phyloP scores from a whole-genome alignment of 2,329 filamentous ascomycete genomes.

The Cercospora citrullina region DNA sequence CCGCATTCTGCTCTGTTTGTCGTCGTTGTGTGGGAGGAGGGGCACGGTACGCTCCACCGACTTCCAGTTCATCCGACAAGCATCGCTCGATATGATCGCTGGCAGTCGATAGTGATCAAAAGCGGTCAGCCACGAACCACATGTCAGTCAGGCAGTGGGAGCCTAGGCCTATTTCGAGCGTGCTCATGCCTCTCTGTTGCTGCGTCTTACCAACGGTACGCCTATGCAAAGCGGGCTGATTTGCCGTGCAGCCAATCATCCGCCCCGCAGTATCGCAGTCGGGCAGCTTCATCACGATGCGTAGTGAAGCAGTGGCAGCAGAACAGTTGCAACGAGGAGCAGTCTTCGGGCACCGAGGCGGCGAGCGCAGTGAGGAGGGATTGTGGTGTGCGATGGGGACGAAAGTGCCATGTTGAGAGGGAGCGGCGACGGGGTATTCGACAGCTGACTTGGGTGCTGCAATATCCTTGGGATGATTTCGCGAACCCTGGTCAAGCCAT shows the following conservation, averaged over 20 bases:
- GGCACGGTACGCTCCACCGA: neutral
- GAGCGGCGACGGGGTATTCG: neutral
- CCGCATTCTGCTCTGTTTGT: neutral
- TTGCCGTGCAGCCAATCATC: constrained; percentile 3
- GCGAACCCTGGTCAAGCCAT: neutral
- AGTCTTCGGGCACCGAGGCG: neutral
- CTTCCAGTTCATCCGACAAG: neutral
- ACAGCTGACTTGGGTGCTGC: neutral
- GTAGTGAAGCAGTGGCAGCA: neutral
- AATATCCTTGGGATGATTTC: constrained; percentile 2
- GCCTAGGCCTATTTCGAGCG: neutral
- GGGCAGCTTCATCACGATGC: neutral
- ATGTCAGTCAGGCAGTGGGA: neutral
- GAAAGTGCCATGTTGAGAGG: neutral
- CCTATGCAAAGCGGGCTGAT: constrained; percentile 7
- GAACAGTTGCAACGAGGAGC: neutral
- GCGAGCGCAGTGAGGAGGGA: neutral
- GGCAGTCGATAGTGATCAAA: neutral
- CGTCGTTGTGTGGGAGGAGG: neutral
- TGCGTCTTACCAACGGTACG: neutral
- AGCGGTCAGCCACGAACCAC: neutral
- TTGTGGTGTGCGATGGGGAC: neutral
- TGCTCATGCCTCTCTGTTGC: neutral
- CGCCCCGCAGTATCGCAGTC: neutral
- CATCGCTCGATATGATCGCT: neutral